Evolutionary conservation across 345 rosid species (phyloP).

Genomic region (Arabis hirsuta): DNA sequence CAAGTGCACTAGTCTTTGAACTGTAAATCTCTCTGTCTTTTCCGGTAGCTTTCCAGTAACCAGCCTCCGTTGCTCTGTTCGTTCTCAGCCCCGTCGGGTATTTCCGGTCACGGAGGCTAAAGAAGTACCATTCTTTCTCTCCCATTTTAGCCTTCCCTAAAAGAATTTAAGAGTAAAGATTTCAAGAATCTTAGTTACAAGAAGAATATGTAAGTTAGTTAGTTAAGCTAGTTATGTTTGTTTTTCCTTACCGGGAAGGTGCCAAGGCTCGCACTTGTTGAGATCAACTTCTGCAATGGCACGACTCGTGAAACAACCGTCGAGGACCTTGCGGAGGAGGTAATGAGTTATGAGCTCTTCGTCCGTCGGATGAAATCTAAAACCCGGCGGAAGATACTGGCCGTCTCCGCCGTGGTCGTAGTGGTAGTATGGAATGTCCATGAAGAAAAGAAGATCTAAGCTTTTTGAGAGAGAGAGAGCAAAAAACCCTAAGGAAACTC

Average conservation of each 20-base stretch:
- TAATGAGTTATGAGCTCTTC: conserved; percentile 92
- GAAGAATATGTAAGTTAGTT: neutral
- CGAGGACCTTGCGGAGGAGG: conserved; percentile 82
- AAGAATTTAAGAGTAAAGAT: neutral
- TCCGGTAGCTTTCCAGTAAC: conserved; percentile 98
- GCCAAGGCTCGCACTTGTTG: conserved; percentile 98
- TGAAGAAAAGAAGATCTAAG: conserved; percentile 28
- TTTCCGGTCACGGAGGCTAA: conserved; percentile 86
- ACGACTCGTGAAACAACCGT: conserved; percentile 69
- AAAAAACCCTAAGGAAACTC: conserved; percentile 35
- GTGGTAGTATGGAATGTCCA: conserved; percentile 57
- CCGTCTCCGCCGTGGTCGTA: conserved; percentile 52
- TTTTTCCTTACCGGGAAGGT: conserved; percentile 77
- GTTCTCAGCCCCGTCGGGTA: conserved; percentile 95
- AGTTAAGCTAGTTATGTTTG: neutral
- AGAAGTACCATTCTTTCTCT: conserved; percentile 98
- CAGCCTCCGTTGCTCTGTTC: conserved; percentile 94
- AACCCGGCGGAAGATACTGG: conserved; percentile 83
- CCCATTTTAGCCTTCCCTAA: conserved; percentile 93
- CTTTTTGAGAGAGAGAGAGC: conserved; percentile 13
- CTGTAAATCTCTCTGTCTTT: conserved; percentile 89
- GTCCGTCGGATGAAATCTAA: conserved; percentile 93
- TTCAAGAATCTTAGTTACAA: neutral
- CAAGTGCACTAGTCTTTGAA: conserved; percentile 82
- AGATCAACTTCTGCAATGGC: conserved; percentile 96